phyloP scores from a whole-genome alignment of 768 basidiomycete species.

The Mycena galopus region DNA sequence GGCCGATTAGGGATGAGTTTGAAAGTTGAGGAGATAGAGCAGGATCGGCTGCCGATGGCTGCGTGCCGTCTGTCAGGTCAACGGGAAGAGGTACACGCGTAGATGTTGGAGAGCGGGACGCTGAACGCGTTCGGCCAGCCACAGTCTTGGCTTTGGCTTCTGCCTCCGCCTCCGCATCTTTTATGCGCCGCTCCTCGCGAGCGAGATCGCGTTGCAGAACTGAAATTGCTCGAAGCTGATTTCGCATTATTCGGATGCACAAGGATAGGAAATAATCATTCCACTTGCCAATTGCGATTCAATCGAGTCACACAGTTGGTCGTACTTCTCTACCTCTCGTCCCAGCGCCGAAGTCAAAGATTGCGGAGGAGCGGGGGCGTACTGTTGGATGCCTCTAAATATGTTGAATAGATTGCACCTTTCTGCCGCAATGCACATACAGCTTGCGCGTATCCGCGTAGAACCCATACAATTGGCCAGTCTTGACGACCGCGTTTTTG shows the following conservation, averaged over 20 bases:
- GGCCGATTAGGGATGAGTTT: slow-evolving; percentile 49
- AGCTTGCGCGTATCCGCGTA: slow-evolving; percentile 74
- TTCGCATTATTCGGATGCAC: slow-evolving; percentile 4
- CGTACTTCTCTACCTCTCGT: slow-evolving; percentile 82
- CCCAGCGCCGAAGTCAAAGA: slow-evolving; percentile 75
- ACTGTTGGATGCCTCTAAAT: slow-evolving; percentile 67
- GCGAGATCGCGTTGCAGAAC: slow-evolving; percentile 78
- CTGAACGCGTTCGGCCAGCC: slow-evolving; percentile 38
- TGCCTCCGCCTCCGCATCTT: slow-evolving; percentile 52
- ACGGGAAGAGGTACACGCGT: slow-evolving; percentile 37
- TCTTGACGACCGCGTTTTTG: slow-evolving; percentile 78
- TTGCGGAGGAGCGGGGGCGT: slow-evolving; percentile 74
- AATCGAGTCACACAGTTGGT: slow-evolving; percentile 83
- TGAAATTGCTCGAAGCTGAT: slow-evolving; percentile 77
- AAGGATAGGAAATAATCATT: neutral
- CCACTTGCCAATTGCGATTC: slow-evolving; percentile 76
- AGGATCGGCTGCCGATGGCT: slow-evolving; percentile 51
- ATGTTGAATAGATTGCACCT: neutral
- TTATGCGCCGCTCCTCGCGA: slow-evolving; percentile 69
- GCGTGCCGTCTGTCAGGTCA: slow-evolving; percentile 36
- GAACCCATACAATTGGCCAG: slow-evolving; percentile 79
- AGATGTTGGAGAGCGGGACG: slow-evolving; percentile 42
- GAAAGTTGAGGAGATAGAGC: slow-evolving; percentile 44
- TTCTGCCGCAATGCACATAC: slow-evolving; percentile 54
- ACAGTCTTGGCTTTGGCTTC: slow-evolving; percentile 43